phyloP scores from a whole-genome alignment of 306 rosid genomes.

The Vigna reflexopilosa region DNA sequence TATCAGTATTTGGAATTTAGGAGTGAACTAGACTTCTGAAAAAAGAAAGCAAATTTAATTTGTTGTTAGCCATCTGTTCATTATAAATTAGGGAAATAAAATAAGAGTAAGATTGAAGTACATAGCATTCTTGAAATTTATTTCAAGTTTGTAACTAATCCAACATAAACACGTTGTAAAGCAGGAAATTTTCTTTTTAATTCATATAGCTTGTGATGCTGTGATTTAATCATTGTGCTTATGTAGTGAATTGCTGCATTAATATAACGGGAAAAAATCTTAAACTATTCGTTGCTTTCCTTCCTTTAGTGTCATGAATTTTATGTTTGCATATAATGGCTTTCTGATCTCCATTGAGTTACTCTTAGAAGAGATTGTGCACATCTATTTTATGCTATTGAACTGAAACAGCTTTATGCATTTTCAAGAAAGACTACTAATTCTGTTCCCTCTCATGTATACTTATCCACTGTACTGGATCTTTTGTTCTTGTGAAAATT shows the following conservation, averaged over 20 bases:
- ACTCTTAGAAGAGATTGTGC: neutral
- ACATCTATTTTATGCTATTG: neutral
- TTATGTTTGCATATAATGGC: constrained; percentile 1
- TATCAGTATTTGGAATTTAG: constrained; percentile 13
- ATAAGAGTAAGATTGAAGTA: neutral
- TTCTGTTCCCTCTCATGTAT: neutral
- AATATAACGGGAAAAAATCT: neutral
- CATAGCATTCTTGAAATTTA: neutral
- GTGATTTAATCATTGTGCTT: constrained; percentile 24
- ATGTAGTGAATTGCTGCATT: neutral
- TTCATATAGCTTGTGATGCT: neutral
- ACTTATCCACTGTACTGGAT: neutral
- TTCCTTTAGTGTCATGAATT: neutral
- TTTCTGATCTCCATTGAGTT: neutral
- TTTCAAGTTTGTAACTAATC: constrained; percentile 1
- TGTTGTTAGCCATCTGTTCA: neutral
- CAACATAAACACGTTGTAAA: neutral
- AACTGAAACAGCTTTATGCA: constrained; percentile 1
- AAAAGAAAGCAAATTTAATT: constrained; percentile 27
- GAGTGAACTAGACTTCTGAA: constrained; percentile 15
- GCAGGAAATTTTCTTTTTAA: neutral
- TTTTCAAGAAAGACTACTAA: constrained; percentile 7
- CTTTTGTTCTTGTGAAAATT: neutral
- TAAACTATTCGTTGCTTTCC: neutral
- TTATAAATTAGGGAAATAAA: neutral